Percentiles rank a stretch among this genome's conserved stretches.
phyloP scores from a whole-genome alignment of 163 green algal species.

The Scenedesmus sp. region DNA sequence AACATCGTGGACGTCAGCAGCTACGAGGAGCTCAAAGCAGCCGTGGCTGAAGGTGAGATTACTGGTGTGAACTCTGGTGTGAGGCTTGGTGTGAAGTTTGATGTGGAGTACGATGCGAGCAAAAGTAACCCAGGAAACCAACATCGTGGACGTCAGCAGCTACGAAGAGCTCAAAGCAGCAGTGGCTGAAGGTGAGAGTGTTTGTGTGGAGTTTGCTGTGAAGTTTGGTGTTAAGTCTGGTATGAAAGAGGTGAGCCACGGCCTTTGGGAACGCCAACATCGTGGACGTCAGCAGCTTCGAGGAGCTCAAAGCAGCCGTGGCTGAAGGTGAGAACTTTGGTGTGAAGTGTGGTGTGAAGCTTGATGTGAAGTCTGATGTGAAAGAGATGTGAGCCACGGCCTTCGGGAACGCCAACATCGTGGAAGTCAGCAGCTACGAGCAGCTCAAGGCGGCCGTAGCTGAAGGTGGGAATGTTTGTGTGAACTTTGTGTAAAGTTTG shows the following conservation, averaged over 20 bases:
- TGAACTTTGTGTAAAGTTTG: too few relatives aligned
- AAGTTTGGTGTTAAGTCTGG: too few relatives aligned
- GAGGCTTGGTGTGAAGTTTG: neutral
- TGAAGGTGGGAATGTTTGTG: constrained; percentile 53
- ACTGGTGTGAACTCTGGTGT: neutral
- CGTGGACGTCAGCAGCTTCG: constrained; percentile 92
- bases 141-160: constrained; percentile 93
- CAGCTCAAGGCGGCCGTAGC: constrained; percentile 89
- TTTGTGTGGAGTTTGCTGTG: too few relatives aligned
- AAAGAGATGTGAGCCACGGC: constrained; percentile 56
- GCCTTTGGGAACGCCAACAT: constrained; percentile 95
- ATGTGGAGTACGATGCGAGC: constrained; percentile 35
- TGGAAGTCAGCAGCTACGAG: constrained; percentile 92
- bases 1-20: constrained; percentile 96
- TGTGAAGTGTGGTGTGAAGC: too few relatives aligned
- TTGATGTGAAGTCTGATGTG: too few relatives aligned
- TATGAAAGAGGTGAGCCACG: constrained; percentile 56
- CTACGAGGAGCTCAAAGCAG: constrained; percentile 94
- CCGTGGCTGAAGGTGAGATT: constrained; percentile 74
- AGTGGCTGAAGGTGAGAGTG: constrained; percentile 72
- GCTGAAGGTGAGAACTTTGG: constrained; percentile 62
- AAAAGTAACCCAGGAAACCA: constrained; percentile 85
- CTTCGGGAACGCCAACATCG: constrained; percentile 94
- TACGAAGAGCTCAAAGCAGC: constrained; percentile 94
- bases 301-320: constrained; percentile 91